phyloP scores from a whole-genome alignment of 352 stramenopile species.

The Phytophthora podocarpi region DNA sequence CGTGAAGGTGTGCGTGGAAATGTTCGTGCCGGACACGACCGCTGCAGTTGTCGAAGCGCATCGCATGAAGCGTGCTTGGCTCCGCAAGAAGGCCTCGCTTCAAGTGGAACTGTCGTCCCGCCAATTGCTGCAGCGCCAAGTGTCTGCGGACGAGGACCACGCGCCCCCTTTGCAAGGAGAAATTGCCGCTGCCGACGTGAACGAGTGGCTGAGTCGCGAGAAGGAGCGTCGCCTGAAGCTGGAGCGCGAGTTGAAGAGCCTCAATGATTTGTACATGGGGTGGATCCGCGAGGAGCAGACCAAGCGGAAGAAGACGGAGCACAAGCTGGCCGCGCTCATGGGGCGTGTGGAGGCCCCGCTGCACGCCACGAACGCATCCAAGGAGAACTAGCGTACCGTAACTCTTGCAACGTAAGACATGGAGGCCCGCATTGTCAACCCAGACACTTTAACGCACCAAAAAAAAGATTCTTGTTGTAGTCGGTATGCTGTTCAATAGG shows the following conservation, averaged over 20 bases:
- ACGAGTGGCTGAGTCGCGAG: conserved; percentile 72
- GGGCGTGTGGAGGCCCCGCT: conserved; percentile 27
- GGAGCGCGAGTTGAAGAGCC: conserved; percentile 78
- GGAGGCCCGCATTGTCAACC: not conserved
- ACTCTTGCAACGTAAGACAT: conserved; percentile 9
- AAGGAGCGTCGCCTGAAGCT: conserved; percentile 75
- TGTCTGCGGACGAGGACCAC: conserved; percentile 15
- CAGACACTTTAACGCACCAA: too few relatives aligned
- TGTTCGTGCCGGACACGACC: conserved; percentile 76
- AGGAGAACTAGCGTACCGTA: conserved; percentile 7
- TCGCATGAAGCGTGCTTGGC: conserved; percentile 61
- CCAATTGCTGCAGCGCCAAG: conserved; percentile 37
- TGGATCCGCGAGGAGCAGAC: conserved; percentile 85
- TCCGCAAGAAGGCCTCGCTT: conserved; percentile 78
- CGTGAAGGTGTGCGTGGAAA: conserved; percentile 82
- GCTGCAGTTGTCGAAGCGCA: conserved; percentile 65
- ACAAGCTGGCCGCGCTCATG: conserved; percentile 57
- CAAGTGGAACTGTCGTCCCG: conserved; percentile 74
- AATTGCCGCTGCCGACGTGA: conserved; percentile 55
- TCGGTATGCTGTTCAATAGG: conserved; percentile 11
- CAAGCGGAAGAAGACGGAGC: conserved; percentile 73
- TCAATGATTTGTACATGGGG: conserved; percentile 85
- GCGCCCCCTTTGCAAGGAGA: conserved; percentile 6
- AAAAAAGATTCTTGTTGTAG: not conserved
- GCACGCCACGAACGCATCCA: conserved; percentile 9